Base-by-base conservation (phyloP, 805 yeast genomes). In the Monosporozyma solicola region DNA sequence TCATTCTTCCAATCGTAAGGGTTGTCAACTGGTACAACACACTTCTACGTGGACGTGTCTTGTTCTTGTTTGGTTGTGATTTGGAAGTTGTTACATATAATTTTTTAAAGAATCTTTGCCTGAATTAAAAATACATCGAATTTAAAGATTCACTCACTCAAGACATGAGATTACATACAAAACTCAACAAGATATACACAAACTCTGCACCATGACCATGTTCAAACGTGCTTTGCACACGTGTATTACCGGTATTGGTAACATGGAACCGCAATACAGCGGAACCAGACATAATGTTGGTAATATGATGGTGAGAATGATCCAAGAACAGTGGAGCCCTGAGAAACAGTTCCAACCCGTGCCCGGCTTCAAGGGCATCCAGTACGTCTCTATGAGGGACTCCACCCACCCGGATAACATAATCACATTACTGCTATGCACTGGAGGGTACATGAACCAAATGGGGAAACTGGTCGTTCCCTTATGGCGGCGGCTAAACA, bases 231-330 rank as follows among this genome's bases (percentile, higher is more conserved):
- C 44, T 20, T 27, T 51, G n/a, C 53, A 51, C 20, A 58, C 61
- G 1, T 64, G 66, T 48, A 51, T 67, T 9, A 64, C 66, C 5
- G 69, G 66, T 9, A 54, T 89, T 2, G 96, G 96, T 0, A 89
- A 89, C 61, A 96, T 96, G 0, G 87, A 83, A 52, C 75, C 80
- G 0, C 68, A 73, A 49, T 87, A 77, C 59, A 67, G 69, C 7
- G 73, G 74, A 6, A 85, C 95, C 0, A 72, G 95, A 37, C 97
- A 89, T 63, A 87, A 84, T 54, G 87, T 83, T 0, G 97, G 96
- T 1, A 87, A 86, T 56, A 64, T 75, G 49, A 64, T 82, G 39
- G 68, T 82, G 41, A 72, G 82, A 37, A 41, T 57, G 24, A 48
- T 72, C 31, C 60, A 57, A 37, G 67, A 72, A 11, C 55, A 54